These are phyloP conservation scores for Plasmodium chabaudi DNA, from an alignment of 169 alveolate genomes.

Conservation along the genomic window DNA sequence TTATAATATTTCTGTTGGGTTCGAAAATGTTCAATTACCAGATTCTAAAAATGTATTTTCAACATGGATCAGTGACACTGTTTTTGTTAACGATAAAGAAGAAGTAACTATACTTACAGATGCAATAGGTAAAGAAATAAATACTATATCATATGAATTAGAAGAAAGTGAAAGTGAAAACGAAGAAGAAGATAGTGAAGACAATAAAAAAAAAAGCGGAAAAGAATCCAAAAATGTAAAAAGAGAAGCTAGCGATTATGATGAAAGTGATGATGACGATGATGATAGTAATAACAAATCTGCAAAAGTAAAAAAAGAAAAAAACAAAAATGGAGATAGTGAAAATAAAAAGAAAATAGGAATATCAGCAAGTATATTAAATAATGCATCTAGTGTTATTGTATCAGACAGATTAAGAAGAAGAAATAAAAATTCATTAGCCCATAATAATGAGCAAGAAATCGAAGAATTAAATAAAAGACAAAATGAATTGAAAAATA, in stretches of 20 bases:
- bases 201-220: too few relatives aligned
- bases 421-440: conserved; percentile 79
- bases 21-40: conserved; percentile 81
- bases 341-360: conserved; percentile 77
- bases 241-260: neutral
- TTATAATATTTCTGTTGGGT: conserved; percentile 89
- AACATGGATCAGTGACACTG: conserved; percentile 93
- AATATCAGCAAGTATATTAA: conserved; percentile 82
- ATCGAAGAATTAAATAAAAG: conserved; percentile 81
- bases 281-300: conserved; percentile 11
- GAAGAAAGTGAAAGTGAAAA: conserved; percentile 85
- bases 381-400: conserved; percentile 85
- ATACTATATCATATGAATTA: conserved; percentile 88
- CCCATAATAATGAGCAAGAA: conserved; percentile 81
- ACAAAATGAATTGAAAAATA: conserved; percentile 88
- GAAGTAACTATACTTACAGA: conserved; percentile 82
- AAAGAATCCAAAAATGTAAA: neutral
- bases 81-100: conserved; percentile 83
- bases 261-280: conserved; percentile 11
- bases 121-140: conserved; percentile 85
- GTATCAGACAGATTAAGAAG: conserved; percentile 83
- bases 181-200: conserved; percentile 71
- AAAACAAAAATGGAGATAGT: conserved; percentile 23
- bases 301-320: conserved; percentile 12
- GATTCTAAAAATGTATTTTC: conserved; percentile 85